Evolutionary conservation across 768 basidiomycete species (phyloP), one percentile per base, ranked within the genome.

Genomic region (Cystofilobasidium ferigula): DNA sequence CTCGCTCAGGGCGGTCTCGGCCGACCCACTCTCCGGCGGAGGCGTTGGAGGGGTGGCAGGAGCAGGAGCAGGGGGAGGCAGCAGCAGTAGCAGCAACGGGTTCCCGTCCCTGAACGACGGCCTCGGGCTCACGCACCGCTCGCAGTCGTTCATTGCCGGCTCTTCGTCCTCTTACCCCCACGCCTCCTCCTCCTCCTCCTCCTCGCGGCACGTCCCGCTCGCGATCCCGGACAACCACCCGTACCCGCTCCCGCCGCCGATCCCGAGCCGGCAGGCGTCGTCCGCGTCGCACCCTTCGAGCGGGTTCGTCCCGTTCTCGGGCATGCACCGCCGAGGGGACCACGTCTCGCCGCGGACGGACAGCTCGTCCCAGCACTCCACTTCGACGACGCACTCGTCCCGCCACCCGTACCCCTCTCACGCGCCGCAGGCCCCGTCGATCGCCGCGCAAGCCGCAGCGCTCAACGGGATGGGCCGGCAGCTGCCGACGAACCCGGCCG

Each of bases 161-260:
- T 20, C 20, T 42, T 10, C 40, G 40, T 42, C 40, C 20, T 10
- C 40, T 10, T 42, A 10, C 10, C 10, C 62, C 3, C 16, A 47
- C 5, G 16, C 28, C n/a, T 35, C 36, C 36, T 47, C 61, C 2
- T n/a, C 28, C 18, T 43, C 45, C 10, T 34, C 38, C 34, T 45
- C 45, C 26, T 61, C 60, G 43, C n/a, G 45, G 24, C 32, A 34
- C 7, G 24, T 38, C 9, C 62, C 62, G 24, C 62, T 63, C 14
- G 35, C 62, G 48, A 63, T 63, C 20, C 56, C 63, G 13, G 56
- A 63, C 14, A 63, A 57, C 34, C 63, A 63, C 43, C 63, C 63
- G 30, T 63, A 63, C 43, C 63, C 63, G 9, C 54, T 63, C 20
- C 63, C 63, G 42, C 56, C 63, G 6, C 56, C 63, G 26, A 57